A percentile compares a stretch with the other conserved stretches of the same genome.
phyloP scores from a whole-genome alignment of 1,139 yeast genomes.

The Maudiozyma humilis region DNA sequence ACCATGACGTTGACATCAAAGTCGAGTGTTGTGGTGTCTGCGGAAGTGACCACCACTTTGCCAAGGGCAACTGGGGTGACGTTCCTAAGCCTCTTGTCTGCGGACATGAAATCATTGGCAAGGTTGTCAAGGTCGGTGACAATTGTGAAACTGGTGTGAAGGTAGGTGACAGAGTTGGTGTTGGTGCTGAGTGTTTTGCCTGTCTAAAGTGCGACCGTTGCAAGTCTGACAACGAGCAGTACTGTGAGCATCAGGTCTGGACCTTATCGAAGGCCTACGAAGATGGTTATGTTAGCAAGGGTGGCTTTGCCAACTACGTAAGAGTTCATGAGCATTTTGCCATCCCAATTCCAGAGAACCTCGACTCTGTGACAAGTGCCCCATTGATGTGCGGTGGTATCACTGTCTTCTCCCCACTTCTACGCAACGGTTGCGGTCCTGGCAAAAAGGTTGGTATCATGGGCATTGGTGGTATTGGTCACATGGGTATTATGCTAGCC shows the following conservation, averaged over 20 bases:
- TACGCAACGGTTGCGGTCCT: slow-evolving; percentile 35
- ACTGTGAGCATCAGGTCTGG: slow-evolving; percentile 37
- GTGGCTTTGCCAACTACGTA: slow-evolving; percentile 48
- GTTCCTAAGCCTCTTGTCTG: slow-evolving; percentile 30
- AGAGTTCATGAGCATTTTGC: slow-evolving; percentile 41
- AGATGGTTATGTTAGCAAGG: slow-evolving; percentile 42
- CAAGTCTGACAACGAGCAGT: slow-evolving; percentile 38
- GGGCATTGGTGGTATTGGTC: slow-evolving; percentile 58
- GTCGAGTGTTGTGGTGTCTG: slow-evolving; percentile 48
- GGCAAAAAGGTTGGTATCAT: slow-evolving; percentile 44
- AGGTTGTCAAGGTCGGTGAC: slow-evolving; percentile 39
- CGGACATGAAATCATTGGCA: slow-evolving; percentile 39
- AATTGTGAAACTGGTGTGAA: slow-evolving; percentile 30
- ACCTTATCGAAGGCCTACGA: slow-evolving; percentile 38
- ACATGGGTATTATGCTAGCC: slow-evolving; percentile 50
- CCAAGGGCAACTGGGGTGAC: slow-evolving; percentile 33
- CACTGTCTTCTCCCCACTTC: slow-evolving; percentile 44
- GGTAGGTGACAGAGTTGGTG: slow-evolving; percentile 45
- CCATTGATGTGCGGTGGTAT: slow-evolving; percentile 48
- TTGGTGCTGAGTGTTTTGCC: slow-evolving; percentile 43
- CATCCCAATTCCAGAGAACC: slow-evolving; percentile 40
- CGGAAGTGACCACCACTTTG: slow-evolving; percentile 43
- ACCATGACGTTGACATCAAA: slow-evolving; percentile 33
- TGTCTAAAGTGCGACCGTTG: slow-evolving; percentile 44
- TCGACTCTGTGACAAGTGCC: slow-evolving; percentile 22